phyloP scores from a whole-genome alignment of 2,329 filamentous ascomycete genomes.

The Tolypocladium tundrense region DNA sequence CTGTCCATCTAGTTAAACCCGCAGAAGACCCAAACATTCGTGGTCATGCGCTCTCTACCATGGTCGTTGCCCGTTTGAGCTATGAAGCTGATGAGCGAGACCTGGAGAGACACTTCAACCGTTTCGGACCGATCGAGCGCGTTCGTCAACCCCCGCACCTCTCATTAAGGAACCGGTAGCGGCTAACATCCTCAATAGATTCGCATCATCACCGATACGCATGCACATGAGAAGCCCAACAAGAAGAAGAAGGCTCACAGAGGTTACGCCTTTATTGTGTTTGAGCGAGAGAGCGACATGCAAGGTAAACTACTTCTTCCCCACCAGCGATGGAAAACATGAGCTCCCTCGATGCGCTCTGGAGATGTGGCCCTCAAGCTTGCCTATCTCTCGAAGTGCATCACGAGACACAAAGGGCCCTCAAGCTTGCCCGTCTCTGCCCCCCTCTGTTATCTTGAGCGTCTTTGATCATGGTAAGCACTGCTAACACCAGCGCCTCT shows the following conservation, averaged over 20 bases:
- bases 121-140: conserved; percentile 88
- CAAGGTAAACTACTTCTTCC: conserved; percentile 64
- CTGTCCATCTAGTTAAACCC: conserved; percentile 55
- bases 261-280: conserved; percentile 95
- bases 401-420: conserved; percentile 40
- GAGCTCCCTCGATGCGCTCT: conserved; percentile 11
- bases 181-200: conserved; percentile 45
- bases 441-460: conserved; percentile 14
- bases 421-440: conserved; percentile 46
- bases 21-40: conserved; percentile 77
- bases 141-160: conserved; percentile 35
- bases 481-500: conserved; percentile 57
- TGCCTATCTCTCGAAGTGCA: conserved; percentile 27
- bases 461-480: conserved; percentile 39
- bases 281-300: conserved; percentile 96
- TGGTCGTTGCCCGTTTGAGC: conserved; percentile 82
- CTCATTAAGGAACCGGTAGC: background rate
- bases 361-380: conserved; percentile 32
- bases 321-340: conserved; percentile 9
- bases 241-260: conserved; percentile 75
- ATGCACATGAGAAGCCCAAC: conserved; percentile 56
- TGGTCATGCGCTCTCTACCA: conserved; percentile 88
- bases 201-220: conserved; percentile 72
- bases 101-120: conserved; percentile 84
- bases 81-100: conserved; percentile 87